Evolutionary conservation across 169 alveolate species (phyloP).

Genomic region (Amoebophrya sp.): DNA sequence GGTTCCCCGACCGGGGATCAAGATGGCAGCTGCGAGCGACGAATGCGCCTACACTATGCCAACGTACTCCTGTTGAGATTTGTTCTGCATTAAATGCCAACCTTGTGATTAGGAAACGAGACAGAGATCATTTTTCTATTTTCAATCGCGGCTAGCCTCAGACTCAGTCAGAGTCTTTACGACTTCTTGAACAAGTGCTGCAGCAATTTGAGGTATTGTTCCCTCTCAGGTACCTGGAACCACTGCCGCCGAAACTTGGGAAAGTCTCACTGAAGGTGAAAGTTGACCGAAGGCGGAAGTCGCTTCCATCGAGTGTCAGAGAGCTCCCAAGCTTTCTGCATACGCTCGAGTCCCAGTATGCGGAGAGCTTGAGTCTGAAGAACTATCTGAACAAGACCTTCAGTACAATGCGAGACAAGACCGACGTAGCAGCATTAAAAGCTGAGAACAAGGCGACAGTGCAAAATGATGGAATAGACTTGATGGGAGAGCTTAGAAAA

Average conservation of each 20-base stretch:
- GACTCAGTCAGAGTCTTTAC: too few species aligned
- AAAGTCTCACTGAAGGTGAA: conserved; percentile 18
- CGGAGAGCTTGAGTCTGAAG: not conserved
- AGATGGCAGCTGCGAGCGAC: conserved; percentile 21
- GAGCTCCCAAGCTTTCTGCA: not conserved
- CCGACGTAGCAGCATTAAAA: not conserved
- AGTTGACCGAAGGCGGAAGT: not conserved
- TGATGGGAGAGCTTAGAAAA: not conserved
- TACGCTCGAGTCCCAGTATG: not conserved
- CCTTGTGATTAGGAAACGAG: too few species aligned
- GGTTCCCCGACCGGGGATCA: not conserved
- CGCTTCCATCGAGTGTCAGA: not conserved
- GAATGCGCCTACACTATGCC: not conserved
- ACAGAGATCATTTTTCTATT: too few species aligned
- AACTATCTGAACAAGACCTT: not conserved
- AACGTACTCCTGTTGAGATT: not conserved
- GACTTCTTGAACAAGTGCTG: too few species aligned
- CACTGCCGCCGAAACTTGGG: not conserved
- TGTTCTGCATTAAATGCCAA: too few species aligned
- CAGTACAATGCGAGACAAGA: not conserved
- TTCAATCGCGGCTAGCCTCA: too few species aligned
- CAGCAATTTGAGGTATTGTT: too few species aligned
- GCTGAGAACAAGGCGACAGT: conserved; percentile 13
- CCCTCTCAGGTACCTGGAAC: conserved; percentile 17
- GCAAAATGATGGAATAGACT: not conserved